Base-by-base conservation (phyloP, 192 early-diverging fungal species). In the Anaeromyces robustus region DNA sequence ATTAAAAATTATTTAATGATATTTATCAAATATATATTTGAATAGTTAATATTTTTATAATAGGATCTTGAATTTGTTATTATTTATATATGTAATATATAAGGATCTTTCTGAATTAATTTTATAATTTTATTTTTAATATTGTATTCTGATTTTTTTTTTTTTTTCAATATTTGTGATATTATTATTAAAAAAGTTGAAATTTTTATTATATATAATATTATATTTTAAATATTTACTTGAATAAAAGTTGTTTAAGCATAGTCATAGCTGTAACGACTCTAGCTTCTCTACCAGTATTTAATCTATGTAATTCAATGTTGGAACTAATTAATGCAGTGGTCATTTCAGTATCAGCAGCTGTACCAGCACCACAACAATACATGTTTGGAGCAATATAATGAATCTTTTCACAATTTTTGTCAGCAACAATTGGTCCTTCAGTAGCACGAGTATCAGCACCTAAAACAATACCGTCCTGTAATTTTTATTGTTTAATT, bases 321-420 rank as follows among this genome's bases (percentile, higher is more conserved):
- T 97, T 94, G 84, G 94, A 96, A 81, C 93, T 92, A 83, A 98
- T 95, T 85, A 98, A 88, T 80, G 88, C 90, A 34, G 96, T 99
- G 11, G 96, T 96, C 84, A 94, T 95, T 85, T 97, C 95, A 30
- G 96, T 97, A 89, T 99, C 97, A 29, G 97, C 97, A n/a, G 97
- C 97, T 22, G 97, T 99, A 82, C 97, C 96, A 30, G 96, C 97
- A 80, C 97, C 96, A 84, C 95, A 96, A 87, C 96, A 98, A 89
- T 97, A 90, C 68, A 85, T 80, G 87, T 99, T 99, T 81, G 96
- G 96, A 59, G 96, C 94, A 77, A 99, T 84, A 83, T 96, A 97
- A 89, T 97, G 96, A 80, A 99, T 96, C 89, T 99, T 99, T 88
- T 95, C 92, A 87, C 96, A 98, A 87, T 99, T 98, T 88, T 99